Percentiles rank a stretch among this genome's conserved stretches.
phyloP scores from a whole-genome alignment of 83 land plant species.

The Picea abies region DNA sequence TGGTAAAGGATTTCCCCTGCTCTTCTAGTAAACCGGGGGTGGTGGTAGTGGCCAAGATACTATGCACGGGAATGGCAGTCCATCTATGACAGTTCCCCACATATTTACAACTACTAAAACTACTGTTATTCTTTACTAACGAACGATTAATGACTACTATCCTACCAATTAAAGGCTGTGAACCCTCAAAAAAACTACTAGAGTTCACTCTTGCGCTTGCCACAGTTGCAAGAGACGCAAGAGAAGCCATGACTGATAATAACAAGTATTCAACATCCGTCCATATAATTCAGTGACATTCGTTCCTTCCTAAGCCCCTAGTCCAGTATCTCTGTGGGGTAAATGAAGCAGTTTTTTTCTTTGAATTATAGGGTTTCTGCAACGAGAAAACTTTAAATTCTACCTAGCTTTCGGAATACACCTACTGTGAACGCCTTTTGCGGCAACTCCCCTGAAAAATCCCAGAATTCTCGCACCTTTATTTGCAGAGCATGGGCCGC shows the following conservation, averaged over 20 bases:
- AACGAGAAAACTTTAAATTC: neutral
- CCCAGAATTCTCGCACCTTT: too few relatives aligned
- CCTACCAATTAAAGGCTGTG: constrained; percentile 8
- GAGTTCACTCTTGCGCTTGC: constrained; percentile 37
- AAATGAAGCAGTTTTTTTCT: neutral
- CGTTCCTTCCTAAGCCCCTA: neutral
- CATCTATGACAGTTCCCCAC: constrained; percentile 15
- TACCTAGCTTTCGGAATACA: neutral
- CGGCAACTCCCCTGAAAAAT: too few relatives aligned
- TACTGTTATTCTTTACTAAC: neutral
- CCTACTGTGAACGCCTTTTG: too few relatives aligned
- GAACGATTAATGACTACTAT: constrained; percentile 14
- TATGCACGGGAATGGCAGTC: constrained; percentile 24
- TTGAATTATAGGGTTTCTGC: neutral
- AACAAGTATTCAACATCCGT: constrained; percentile 6
- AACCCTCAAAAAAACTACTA: constrained; percentile 26
- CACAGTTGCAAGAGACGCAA: constrained; percentile 62
- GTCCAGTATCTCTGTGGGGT: neutral
- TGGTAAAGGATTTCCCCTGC: constrained; percentile 32
- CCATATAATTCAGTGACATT: neutral
- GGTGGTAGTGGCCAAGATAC: constrained; percentile 37
- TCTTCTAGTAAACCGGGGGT: constrained; percentile 44
- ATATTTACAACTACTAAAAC: constrained; percentile 3
- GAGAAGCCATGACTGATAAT: constrained; percentile 37
- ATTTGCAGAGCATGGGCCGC: neutral